phyloP scores from a whole-genome alignment of 441 rosid genomes.

The Sinapis alba region DNA sequence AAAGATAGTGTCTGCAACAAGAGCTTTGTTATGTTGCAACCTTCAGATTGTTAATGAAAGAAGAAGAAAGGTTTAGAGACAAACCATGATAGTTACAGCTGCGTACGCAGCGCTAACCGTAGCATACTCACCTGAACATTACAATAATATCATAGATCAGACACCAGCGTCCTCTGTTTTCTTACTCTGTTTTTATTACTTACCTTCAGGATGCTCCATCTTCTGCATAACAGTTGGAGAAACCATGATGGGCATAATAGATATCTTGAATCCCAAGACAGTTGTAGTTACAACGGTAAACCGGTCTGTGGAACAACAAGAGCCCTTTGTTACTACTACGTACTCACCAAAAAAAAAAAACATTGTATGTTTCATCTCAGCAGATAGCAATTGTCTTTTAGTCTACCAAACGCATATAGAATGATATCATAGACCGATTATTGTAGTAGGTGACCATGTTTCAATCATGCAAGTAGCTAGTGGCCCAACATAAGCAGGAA shows the following conservation, averaged over 20 bases:
- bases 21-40: neutral
- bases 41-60: neutral
- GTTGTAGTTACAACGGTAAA: conserved; percentile 44
- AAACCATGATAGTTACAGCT: conserved; percentile 79
- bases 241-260: conserved; percentile 91
- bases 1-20: conserved; percentile 73
- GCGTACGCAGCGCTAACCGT: conserved; percentile 86
- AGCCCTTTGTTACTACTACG: neutral
- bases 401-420: neutral
- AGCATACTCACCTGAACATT: conserved; percentile 68
- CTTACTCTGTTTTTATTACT: neutral
- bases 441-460: neutral
- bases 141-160: neutral
- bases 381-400: neutral
- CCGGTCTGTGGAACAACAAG: neutral
- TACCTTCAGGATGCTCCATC: conserved; percentile 97
- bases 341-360: neutral
- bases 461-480: neutral
- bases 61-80: neutral
- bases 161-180: conserved; percentile 2
- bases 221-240: conserved; percentile 92
- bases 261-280: conserved; percentile 78
- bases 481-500: neutral
- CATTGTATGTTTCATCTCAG: neutral
- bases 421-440: neutral